phyloP scores from a whole-genome alignment of 1,139 yeast species.

The Sugiyamaella grinbergsii region DNA sequence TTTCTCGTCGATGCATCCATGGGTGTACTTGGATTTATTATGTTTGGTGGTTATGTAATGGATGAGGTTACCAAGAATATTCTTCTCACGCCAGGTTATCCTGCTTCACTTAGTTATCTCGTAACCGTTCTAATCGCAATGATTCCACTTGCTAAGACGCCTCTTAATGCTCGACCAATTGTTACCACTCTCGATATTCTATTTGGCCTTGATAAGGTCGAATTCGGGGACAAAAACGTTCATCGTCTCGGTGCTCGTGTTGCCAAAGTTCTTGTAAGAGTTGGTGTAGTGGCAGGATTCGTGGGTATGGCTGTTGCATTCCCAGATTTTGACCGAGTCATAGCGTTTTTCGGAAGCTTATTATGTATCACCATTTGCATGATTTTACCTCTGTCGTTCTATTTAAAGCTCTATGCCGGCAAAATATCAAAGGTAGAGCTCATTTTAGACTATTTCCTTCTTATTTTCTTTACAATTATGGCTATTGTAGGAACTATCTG shows the following conservation, averaged over 20 bases:
- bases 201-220: conserved; percentile 41
- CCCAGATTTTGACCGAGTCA: conserved; percentile 78
- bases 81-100: conserved; percentile 70
- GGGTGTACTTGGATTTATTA: conserved; percentile 78
- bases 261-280: conserved; percentile 31
- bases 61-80: conserved; percentile 86
- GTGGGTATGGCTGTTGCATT: conserved; percentile 59
- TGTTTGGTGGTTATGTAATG: conserved; percentile 75
- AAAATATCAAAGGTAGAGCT: conserved; percentile 49
- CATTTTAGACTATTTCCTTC: conserved; percentile 49
- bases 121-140: conserved; percentile 74
- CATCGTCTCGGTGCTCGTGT: conserved; percentile 15
- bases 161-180: conserved; percentile 84
- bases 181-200: conserved; percentile 64
- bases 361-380: conserved; percentile 80
- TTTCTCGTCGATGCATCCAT: conserved; percentile 70
- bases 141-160: conserved; percentile 85
- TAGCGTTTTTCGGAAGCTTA: conserved; percentile 81
- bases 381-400: conserved; percentile 73
- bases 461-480: conserved; percentile 39
- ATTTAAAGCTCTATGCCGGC: conserved; percentile 56
- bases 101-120: conserved; percentile 60
- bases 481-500: conserved; percentile 42
- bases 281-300: conserved; percentile 47
- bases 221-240: conserved; percentile 8